These are phyloP conservation scores for Oenanthe javanica DNA, from an alignment of 140 eudicot species.

Conservation along the genomic window DNA sequence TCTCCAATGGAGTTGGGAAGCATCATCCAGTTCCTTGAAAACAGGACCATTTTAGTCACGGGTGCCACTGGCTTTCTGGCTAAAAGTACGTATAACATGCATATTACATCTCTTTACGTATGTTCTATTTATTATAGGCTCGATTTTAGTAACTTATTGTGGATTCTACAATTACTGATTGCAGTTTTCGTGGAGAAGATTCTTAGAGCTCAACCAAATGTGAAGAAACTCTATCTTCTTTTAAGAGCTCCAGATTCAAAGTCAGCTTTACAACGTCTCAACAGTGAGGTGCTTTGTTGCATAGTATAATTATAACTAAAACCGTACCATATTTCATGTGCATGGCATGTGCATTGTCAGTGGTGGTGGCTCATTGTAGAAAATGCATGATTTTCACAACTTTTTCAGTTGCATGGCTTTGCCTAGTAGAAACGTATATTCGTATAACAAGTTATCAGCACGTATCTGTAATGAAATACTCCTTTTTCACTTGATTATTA, in stretches of 20 bases:
- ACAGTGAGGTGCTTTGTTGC: slow-evolving; percentile 41
- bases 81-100: slow-evolving; percentile 32
- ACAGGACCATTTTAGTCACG: slow-evolving; percentile 61
- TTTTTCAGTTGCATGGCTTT: not conserved
- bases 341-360: too few relatives aligned
- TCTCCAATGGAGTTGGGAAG: slow-evolving; percentile 59
- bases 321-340: too few relatives aligned
- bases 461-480: too few relatives aligned
- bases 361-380: too few relatives aligned
- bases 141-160: not conserved
- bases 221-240: slow-evolving; percentile 79
- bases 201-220: slow-evolving; percentile 83
- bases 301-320: not conserved
- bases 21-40: slow-evolving; percentile 45
- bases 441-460: too few relatives aligned
- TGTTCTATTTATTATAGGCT: too few relatives aligned
- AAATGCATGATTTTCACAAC: not conserved
- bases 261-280: slow-evolving; percentile 63
- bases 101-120: too few relatives aligned
- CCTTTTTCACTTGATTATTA: too few relatives aligned
- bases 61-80: slow-evolving; percentile 93
- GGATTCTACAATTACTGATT: not conserved
- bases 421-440: too few relatives aligned
- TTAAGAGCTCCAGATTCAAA: slow-evolving; percentile 61
- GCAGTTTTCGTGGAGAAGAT: slow-evolving; percentile 84